Base-by-base conservation (phyloP, 73 alveolate species). In the Durusdinium trenchii region DNA sequence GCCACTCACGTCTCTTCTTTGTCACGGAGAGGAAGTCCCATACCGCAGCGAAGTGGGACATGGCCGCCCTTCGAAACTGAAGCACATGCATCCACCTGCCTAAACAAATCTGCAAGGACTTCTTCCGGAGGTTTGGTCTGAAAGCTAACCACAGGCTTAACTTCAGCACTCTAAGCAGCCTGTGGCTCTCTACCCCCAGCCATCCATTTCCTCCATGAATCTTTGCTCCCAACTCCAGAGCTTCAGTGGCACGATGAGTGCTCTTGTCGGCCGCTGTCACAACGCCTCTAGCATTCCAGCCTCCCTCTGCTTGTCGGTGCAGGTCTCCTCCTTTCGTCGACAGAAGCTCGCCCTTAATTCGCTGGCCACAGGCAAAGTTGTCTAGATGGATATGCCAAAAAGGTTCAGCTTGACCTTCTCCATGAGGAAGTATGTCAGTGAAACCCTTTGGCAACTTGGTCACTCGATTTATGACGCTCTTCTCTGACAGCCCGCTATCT, bases 351-450 rank as follows among this genome's bases (percentile, higher is more conserved):
- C 1, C 26, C 3, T 6, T 26, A 23, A 30, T 1, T 1, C 12
- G 28, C 32, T 79, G 69, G 3, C 90, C 90, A 16, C 48, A 61
- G 28, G 90, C 90, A 47, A 47, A 79, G 32, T 79, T 79, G 52
- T 79, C 90, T 16, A 79, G 69, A 47, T 79, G 48, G 2, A 79
- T 46, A 14, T 79, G 90, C 90, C 90, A 79, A 61, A 61, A 47
- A 2, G 23, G 30, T 5, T 32, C 2, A 6, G 14, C 6, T 12
- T 6, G 9, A 0, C 30, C 23, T 0, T 47, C 6, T 3, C 47
- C 69, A 6, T 79, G 69, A 20, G 28, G 51, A 23, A 79, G 16
- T 2, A 79, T 1, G 1, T 67, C 90, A 26, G 30, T 23, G 69
- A 79, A 47, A 61, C 90, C 45, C 26, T 3, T 35, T 1, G 93